These are phyloP conservation scores for Lenwebbia sp. DNA, from an alignment of 345 rosid genomes.

Conservation along the genomic window DNA sequence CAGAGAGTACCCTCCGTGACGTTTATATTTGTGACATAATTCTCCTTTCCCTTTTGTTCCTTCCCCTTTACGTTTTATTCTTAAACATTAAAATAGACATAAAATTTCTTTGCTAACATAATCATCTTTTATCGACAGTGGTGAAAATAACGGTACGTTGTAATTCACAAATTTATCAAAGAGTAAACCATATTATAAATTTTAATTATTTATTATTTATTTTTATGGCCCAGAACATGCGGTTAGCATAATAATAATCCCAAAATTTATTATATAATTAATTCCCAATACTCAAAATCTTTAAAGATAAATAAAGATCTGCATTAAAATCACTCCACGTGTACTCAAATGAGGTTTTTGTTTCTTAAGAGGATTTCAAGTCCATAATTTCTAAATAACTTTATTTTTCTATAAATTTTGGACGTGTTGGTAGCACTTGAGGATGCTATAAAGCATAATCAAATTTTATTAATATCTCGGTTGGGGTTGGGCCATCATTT, in stretches of 20 bases:
- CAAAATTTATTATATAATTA: no score
- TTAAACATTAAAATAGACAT: background rate
- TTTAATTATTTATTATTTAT: no score
- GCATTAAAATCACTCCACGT: background rate
- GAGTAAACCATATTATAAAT: no score
- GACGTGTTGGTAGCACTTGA: background rate
- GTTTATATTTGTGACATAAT: background rate
- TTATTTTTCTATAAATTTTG: background rate
- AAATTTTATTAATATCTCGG: background rate
- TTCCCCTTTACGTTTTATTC: background rate
- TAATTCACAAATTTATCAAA: no score
- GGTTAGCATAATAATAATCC: no score
- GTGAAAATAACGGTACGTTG: no score
- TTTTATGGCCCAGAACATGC: no score
- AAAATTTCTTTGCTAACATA: background rate
- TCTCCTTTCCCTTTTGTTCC: background rate
- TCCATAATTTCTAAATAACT: background rate
- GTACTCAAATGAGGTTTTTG: background rate
- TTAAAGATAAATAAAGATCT: background rate
- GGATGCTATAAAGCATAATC: background rate
- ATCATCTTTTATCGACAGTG: rapidly evolving
- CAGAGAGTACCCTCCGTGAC: background rate
- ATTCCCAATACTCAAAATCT: background rate
- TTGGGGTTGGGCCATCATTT: background rate
- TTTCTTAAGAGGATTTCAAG: background rate